phyloP scores from a whole-genome alignment of 768 basidiomycete species.

The Lactarius hatsudake region DNA sequence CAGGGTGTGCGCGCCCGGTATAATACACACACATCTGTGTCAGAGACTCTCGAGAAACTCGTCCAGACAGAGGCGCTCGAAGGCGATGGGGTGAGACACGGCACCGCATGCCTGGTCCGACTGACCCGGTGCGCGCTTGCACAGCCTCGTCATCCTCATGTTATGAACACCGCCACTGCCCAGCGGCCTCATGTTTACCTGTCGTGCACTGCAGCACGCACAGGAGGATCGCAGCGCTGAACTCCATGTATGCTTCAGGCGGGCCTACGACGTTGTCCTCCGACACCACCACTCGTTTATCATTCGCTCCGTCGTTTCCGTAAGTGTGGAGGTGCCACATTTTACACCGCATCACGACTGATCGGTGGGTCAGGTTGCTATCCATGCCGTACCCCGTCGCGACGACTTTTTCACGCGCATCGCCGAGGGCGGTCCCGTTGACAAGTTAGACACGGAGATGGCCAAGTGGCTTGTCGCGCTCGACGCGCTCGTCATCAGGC shows the following conservation, averaged over 20 bases:
- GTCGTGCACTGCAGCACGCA: constrained; percentile 63
- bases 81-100: constrained; percentile 40
- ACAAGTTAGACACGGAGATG: constrained; percentile 54
- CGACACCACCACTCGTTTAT: constrained; percentile 64
- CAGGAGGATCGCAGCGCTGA: constrained; percentile 52
- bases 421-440: constrained; percentile 54
- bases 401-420: constrained; percentile 60
- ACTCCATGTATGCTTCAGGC: constrained; percentile 65
- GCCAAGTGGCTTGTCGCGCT: constrained; percentile 60
- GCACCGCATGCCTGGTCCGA: constrained; percentile 60
- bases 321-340: constrained; percentile 36
- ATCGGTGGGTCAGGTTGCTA: constrained; percentile 33
- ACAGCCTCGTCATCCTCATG: constrained; percentile 10
- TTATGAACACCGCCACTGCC: neutral
- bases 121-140: constrained; percentile 54
- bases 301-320: constrained; percentile 61
- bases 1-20: constrained; percentile 67
- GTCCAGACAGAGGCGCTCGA: constrained; percentile 50
- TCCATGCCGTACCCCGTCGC: constrained; percentile 57
- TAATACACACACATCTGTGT: constrained; percentile 41
- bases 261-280: constrained; percentile 67
- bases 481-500: constrained; percentile 47
- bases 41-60: constrained; percentile 58
- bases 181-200: constrained; percentile 69
- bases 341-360: constrained; percentile 31